Evolutionary conservation across 2,329 filamentous ascomycete species (phyloP).

Genomic region (Colletotrichum theobromicola): DNA sequence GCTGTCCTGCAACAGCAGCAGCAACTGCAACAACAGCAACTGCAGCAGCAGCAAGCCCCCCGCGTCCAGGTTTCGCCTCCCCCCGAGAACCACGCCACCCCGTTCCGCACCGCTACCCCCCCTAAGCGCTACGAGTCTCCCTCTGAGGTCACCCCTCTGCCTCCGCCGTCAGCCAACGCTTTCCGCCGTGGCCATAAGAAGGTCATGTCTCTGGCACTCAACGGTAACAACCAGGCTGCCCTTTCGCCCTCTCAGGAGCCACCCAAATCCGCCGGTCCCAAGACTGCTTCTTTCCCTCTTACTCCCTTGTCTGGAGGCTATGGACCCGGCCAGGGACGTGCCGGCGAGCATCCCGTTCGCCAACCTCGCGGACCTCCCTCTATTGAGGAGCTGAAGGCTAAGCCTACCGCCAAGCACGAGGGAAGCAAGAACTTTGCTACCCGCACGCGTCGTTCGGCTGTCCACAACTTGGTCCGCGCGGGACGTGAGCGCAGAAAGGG

Average conservation of each 20-base stretch:
- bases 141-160: constrained; percentile 72
- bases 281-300: constrained; percentile 79
- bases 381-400: constrained; percentile 86
- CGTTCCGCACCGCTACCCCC: constrained; percentile 68
- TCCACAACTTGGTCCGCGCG: constrained; percentile 89
- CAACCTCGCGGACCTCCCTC: constrained; percentile 93
- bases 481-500: constrained; percentile 85
- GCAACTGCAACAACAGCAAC: constrained; percentile 55
- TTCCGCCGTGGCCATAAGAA: constrained; percentile 97
- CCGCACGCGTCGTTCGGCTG: constrained; percentile 88
- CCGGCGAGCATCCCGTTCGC: constrained; percentile 91
- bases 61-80: constrained; percentile 85
- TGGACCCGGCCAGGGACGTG: constrained; percentile 89
- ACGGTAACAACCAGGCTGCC: constrained; percentile 50
- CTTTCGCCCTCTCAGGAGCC: constrained; percentile 47
- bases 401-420: constrained; percentile 91
- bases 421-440: constrained; percentile 98
- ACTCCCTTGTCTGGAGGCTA: constrained; percentile 86
- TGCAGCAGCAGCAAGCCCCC: constrained; percentile 64
- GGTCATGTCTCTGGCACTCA: constrained; percentile 74
- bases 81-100: constrained; percentile 58
- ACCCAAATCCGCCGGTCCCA: constrained; percentile 71
- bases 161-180: constrained; percentile 86
- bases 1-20: constrained; percentile 29
- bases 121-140: constrained; percentile 73